These are phyloP conservation scores for Tylopilus sp. DNA, from an alignment of 768 basidiomycete genomes.

Conservation along the genomic window DNA sequence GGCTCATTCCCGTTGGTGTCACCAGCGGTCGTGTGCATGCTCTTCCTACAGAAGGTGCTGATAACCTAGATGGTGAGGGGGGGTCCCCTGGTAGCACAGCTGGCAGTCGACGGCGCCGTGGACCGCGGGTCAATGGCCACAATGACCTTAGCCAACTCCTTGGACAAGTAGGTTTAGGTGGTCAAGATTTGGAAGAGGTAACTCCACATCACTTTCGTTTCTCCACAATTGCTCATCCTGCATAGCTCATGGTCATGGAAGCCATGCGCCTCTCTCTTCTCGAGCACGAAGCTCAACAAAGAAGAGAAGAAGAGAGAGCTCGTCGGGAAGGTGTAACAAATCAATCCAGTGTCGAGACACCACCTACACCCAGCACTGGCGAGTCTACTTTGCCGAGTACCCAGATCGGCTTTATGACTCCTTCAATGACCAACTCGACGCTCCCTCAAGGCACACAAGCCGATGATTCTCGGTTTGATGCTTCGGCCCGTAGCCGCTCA, in stretches of 20 bases:
- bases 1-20: slow-evolving; percentile 94
- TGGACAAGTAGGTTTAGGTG: slow-evolving; percentile 61
- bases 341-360: slow-evolving; percentile 31
- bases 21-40: slow-evolving; percentile 83
- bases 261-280: slow-evolving; percentile 94
- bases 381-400: slow-evolving; percentile 3
- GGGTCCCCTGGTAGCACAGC: slow-evolving; percentile 32
- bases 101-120: slow-evolving; percentile 55
- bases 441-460: slow-evolving; percentile 7
- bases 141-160: slow-evolving; percentile 62
- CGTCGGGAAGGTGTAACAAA: slow-evolving; percentile 44
- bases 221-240: slow-evolving; percentile 10
- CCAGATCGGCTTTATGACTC: slow-evolving; percentile 5
- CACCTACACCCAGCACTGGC: slow-evolving; percentile 4
- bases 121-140: slow-evolving; percentile 47
- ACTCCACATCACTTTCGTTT: slow-evolving; percentile 23
- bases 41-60: slow-evolving; percentile 52
- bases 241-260: slow-evolving; percentile 96
- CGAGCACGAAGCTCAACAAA: slow-evolving; percentile 93
- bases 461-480: slow-evolving; percentile 11
- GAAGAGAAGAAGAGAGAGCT: slow-evolving; percentile 68
- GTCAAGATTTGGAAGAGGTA: slow-evolving; percentile 94
- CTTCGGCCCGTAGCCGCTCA: slow-evolving; percentile 23
- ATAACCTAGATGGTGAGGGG: slow-evolving; percentile 40
- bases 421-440: background rate